Conservation (phyloP, 2,329 filamentous ascomycete genomes). For the Endocalyx cinctus region DNA sequence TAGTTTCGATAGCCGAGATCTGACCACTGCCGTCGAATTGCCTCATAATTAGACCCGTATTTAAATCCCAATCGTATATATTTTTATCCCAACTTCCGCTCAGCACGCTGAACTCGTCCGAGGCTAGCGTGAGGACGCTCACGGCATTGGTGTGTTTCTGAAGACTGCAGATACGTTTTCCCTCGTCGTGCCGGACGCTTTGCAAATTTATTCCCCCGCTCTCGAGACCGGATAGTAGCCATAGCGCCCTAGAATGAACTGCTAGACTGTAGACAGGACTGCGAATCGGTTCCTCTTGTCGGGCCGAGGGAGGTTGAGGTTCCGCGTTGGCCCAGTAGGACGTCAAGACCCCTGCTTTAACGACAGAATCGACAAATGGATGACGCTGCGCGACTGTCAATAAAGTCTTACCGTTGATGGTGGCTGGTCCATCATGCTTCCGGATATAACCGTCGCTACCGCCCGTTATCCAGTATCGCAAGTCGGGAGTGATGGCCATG, state of each 20-base stretch:
- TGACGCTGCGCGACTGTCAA: conserved; percentile 93
- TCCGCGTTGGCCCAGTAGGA: conserved; percentile 99
- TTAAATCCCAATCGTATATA: conserved; percentile 90
- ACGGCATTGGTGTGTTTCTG: conserved; percentile 87
- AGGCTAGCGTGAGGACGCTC: conserved; percentile 74
- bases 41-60: conserved; percentile 73
- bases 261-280: conserved; percentile 94
- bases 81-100: conserved; percentile 97
- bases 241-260: conserved; percentile 82
- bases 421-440: conserved; percentile 93
- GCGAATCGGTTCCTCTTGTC: conserved; percentile 57
- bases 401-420: conserved; percentile 89
- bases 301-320: conserved; percentile 37
- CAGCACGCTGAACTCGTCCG: conserved; percentile 80
- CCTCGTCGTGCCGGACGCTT: conserved; percentile 89
- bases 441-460: conserved; percentile 93
- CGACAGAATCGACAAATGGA: conserved; percentile 95
- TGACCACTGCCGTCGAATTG: conserved; percentile 77
- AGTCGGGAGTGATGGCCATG: conserved; percentile 84
- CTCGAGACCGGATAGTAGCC: conserved; percentile 86
- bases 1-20: conserved; percentile 81
- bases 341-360: conserved; percentile 89
- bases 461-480: conserved; percentile 91
- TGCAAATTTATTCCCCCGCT: conserved; percentile 91
- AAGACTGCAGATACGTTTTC: conserved; percentile 78